These are phyloP conservation scores for Pythium rishiriense DNA, from an alignment of 352 stramenopile species.

Conservation along the genomic window DNA sequence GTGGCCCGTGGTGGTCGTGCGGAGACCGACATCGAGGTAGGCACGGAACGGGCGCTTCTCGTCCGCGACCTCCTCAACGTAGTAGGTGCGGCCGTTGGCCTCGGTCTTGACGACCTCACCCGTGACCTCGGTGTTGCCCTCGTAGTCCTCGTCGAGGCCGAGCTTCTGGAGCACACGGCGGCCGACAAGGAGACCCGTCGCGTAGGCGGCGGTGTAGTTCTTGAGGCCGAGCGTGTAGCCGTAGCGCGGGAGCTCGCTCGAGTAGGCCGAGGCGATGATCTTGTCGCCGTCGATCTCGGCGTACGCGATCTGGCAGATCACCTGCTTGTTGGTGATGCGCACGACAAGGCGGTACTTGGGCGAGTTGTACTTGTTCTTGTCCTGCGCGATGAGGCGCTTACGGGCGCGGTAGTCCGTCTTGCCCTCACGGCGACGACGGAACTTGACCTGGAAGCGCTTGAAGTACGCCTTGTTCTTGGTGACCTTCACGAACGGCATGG, in stretches of 20 bases:
- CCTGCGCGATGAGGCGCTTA: slow-evolving; percentile 98
- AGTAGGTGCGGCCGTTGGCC: slow-evolving; percentile 97
- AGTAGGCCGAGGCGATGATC: slow-evolving; percentile 93
- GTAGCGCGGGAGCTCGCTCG: slow-evolving; percentile 97
- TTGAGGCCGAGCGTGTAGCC: slow-evolving; percentile 97
- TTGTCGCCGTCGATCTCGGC: slow-evolving; percentile 98
- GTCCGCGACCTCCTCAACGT: slow-evolving; percentile 98
- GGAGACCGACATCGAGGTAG: slow-evolving; percentile 98
- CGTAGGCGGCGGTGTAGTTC: slow-evolving; percentile 99
- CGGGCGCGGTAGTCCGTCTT: slow-evolving; percentile 99
- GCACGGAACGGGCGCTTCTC: slow-evolving; percentile 97
- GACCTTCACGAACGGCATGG: slow-evolving; percentile 97
- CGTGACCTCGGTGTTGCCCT: slow-evolving; percentile 96
- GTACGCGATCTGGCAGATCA: slow-evolving; percentile 99
- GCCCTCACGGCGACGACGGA: slow-evolving; percentile 96
- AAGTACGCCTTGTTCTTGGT: slow-evolving; percentile 99
- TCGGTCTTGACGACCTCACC: slow-evolving; percentile 95
- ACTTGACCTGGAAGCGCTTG: slow-evolving; percentile 99
- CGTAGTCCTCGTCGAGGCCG: slow-evolving; percentile 97
- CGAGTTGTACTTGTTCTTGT: slow-evolving; percentile 99
- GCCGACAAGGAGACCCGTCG: slow-evolving; percentile 94
- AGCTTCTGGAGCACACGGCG: slow-evolving; percentile 97
- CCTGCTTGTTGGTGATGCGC: slow-evolving; percentile 95
- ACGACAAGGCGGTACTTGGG: slow-evolving; percentile 98
- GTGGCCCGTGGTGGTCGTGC: slow-evolving; percentile 97